Evolutionary conservation across 441 rosid species (phyloP).

Genomic region (Croton setiger): DNA sequence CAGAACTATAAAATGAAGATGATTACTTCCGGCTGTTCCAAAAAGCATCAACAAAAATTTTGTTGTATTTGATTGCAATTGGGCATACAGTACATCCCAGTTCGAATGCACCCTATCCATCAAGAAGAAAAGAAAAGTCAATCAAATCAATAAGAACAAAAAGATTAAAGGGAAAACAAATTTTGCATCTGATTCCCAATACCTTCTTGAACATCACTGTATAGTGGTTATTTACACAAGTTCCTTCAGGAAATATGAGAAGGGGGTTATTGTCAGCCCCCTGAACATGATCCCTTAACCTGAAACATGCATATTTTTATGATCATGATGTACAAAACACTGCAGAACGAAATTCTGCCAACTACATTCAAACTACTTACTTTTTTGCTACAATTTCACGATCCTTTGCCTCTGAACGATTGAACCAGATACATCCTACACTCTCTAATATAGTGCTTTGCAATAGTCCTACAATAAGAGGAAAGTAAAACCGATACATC

Average conservation of each 20-base stretch:
- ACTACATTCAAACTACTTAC: constrained; percentile 42
- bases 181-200: constrained; percentile 13
- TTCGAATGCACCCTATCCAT: constrained; percentile 90
- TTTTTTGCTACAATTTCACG: constrained; percentile 92
- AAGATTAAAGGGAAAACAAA: neutral
- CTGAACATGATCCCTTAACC: constrained; percentile 87
- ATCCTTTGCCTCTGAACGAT: constrained; percentile 92
- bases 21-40: constrained; percentile 97
- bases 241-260: constrained; percentile 98
- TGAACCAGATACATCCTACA: constrained; percentile 96
- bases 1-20: neutral
- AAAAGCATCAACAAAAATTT: constrained; percentile 95
- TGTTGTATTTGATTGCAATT: constrained; percentile 89
- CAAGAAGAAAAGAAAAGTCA: constrained; percentile 18
- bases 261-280: constrained; percentile 92
- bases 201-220: constrained; percentile 99
- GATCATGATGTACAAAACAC: constrained; percentile 20
- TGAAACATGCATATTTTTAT: constrained; percentile 36
- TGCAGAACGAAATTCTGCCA: neutral
- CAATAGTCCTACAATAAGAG: constrained; percentile 57
- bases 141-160: constrained; percentile 12
- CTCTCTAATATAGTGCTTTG: constrained; percentile 97
- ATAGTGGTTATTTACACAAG: constrained; percentile 92
- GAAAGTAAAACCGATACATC: constrained; percentile 11
- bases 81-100: constrained; percentile 96